These are phyloP conservation scores for Dalechampia spathulata DNA, from an alignment of 441 rosid species.

Conservation along the genomic window DNA sequence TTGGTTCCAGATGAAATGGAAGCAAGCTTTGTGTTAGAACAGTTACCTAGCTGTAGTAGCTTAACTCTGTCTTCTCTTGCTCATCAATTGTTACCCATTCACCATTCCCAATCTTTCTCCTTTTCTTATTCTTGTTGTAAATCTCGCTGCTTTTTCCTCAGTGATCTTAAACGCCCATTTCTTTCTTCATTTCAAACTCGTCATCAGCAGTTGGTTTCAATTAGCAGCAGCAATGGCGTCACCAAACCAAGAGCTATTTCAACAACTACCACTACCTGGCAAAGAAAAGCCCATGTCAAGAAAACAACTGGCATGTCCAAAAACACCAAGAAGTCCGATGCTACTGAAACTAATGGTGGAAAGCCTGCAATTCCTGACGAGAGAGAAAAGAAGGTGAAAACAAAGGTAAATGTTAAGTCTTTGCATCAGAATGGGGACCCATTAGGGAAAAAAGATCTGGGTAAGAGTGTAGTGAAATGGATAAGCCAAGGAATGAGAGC, in stretches of 20 bases:
- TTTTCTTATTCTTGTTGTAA: too few species aligned
- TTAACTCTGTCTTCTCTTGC: constrained; percentile 21
- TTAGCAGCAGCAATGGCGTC: constrained; percentile 21
- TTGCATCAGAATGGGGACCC: constrained; percentile 88
- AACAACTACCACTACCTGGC: constrained; percentile 14
- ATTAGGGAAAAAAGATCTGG: constrained; percentile 67
- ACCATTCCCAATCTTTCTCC: constrained; percentile 10
- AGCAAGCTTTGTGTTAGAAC: constrained; percentile 16
- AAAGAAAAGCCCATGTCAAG: constrained; percentile 21
- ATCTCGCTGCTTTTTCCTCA: constrained; percentile 27
- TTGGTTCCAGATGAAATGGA: constrained; percentile 18
- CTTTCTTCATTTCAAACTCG: constrained; percentile 10
- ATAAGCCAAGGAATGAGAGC: constrained; percentile 73
- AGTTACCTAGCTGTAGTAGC: constrained; percentile 20
- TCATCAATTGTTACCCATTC: background rate
- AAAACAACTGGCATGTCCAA: constrained; percentile 13
- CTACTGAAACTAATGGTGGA: constrained; percentile 2
- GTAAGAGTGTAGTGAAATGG: constrained; percentile 77
- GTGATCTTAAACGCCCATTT: constrained; percentile 14
- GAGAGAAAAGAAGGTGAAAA: constrained; percentile 18
- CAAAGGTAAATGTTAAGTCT: constrained; percentile 24
- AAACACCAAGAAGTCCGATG: constrained; percentile 8
- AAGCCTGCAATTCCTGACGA: constrained; percentile 5
- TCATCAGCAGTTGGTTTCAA: constrained; percentile 7
- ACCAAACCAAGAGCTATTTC: constrained; percentile 28